phyloP scores from a whole-genome alignment of 2,329 filamentous ascomycete species.

The Fusarium devonianum region DNA sequence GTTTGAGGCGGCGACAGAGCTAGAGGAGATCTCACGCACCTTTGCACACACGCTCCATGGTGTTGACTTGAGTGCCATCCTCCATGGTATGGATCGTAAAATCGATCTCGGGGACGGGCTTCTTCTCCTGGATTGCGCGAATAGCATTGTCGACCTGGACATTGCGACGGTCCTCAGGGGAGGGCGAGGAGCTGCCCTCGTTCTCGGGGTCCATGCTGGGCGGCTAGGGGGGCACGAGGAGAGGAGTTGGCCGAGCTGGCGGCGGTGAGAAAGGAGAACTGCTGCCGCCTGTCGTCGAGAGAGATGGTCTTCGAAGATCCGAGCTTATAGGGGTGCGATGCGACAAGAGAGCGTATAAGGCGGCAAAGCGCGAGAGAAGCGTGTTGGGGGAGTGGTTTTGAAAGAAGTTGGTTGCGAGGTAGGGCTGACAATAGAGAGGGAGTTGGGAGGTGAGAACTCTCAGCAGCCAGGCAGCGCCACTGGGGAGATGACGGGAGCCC shows the following conservation, averaged over 20 bases:
- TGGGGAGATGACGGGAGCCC: conserved; percentile 26
- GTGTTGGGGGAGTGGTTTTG: conserved; percentile 18
- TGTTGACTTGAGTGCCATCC: conserved; percentile 94
- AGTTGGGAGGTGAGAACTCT: conserved; percentile 31
- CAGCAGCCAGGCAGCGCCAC: conserved; percentile 15
- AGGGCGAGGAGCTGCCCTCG: conserved; percentile 44
- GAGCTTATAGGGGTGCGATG: conserved; percentile 17
- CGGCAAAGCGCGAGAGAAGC: conserved; percentile 8
- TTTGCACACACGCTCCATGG: conserved; percentile 96
- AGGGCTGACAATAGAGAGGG: conserved; percentile 41
- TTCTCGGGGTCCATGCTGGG: conserved; percentile 55
- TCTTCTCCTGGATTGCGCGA: conserved; percentile 93
- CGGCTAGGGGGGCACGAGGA: conserved; percentile 28
- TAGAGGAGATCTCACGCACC: conserved; percentile 63
- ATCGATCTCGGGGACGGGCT: conserved; percentile 95
- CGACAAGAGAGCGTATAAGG: conserved; percentile 17
- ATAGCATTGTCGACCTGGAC: conserved; percentile 85
- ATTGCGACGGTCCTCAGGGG: conserved; percentile 57
- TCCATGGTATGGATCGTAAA: conserved; percentile 99
- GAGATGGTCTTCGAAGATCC: conserved; percentile 16
- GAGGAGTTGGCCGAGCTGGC: conserved; percentile 30
- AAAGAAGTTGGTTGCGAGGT: conserved; percentile 36
- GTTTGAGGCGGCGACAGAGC: conserved; percentile 26
- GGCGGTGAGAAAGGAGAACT: conserved; percentile 38
- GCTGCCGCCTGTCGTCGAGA: conserved; percentile 22